Evolutionary conservation across 805 yeast genomes (phyloP), one percentile per base, ranked within the genome.

Genomic region (Komagataella kurtzmanii): DNA sequence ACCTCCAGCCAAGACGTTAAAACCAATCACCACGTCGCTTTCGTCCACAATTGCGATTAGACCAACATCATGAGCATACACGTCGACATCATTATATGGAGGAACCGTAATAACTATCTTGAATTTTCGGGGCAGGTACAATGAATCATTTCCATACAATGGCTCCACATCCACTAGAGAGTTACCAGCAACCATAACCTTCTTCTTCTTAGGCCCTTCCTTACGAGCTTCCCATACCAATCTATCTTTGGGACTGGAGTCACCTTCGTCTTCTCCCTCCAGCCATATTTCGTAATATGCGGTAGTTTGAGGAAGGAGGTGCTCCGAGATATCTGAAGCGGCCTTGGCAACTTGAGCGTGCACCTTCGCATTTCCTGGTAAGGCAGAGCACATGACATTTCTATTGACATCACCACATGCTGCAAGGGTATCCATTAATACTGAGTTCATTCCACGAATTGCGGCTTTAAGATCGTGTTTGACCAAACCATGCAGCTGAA

Each of bases 391-490:
- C 83, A 90, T 91, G 47, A 91, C 97, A 64, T 91, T 91, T 78
- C 98, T 85, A 72, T 88, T 87, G 47, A 91, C 98, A 72, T 91
- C 98, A 74, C 98, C 98, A 75, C 97, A 91, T 1, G 98, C 98
- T 54, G 96, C 98, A 54, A 91, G 77, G 7, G 97, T 90, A 65
- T 93, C 98, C 84, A 91, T 77, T 60, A 91, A 76, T 6, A 83
- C 85, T 17, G 95, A 73, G 66, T 91, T 91, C 83, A 91, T 89
- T 44, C 91, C 96, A 72, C 95, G 83, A 58, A 91, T 88, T 1
- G 96, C 83, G 7, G 93, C 87, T 67, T 88, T 89, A 67, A 91
- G 74, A 62, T 91, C 78, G 67, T 83, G 88, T 71, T 91, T 91
- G 53, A 91, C 86, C 54, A 91, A 80, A 67, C 98, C 98, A 63